A percentile compares a stretch with the other conserved stretches of the same genome.
These are phyloP conservation scores for Tetrastigma voinierianum DNA, from an alignment of 164 flowering plant genomes.

Conservation along the genomic window DNA sequence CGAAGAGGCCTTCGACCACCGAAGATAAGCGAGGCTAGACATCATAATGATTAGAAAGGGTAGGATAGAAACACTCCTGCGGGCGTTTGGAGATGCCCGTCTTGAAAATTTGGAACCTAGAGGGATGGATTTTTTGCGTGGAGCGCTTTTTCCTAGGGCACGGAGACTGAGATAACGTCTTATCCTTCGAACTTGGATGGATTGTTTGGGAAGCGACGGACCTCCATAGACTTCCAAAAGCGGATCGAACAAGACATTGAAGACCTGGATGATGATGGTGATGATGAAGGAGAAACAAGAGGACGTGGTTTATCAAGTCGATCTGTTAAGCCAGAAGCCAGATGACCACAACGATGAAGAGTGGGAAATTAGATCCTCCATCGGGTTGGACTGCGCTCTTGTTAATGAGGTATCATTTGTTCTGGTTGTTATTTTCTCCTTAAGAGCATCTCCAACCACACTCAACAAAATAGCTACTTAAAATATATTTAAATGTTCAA, in stretches of 20 bases:
- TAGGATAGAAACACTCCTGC: too few relatives aligned
- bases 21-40: too few relatives aligned
- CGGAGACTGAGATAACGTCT: slow-evolving; percentile 21
- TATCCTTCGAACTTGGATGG: slow-evolving; percentile 25
- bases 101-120: too few relatives aligned
- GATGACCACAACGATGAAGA: slow-evolving; percentile 50
- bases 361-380: slow-evolving; percentile 58
- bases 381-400: slow-evolving; percentile 76
- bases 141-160: too few relatives aligned
- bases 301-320: slow-evolving; percentile 1
- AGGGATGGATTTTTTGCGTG: too few relatives aligned
- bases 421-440: too few relatives aligned
- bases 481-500: too few relatives aligned
- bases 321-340: slow-evolving; percentile 11
- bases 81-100: too few relatives aligned
- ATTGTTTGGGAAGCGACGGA: slow-evolving; percentile 9
- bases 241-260: slow-evolving; percentile 25
- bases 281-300: slow-evolving; percentile 30
- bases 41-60: too few relatives aligned
- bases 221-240: neutral
- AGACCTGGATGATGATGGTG: slow-evolving; percentile 34
- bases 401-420: slow-evolving; percentile 66
- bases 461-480: too few relatives aligned
- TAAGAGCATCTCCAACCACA: too few relatives aligned
- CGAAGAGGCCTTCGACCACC: too few relatives aligned